A percentile compares a stretch with the other conserved stretches of the same genome.
Conservation (phyloP, 2,329 filamentous ascomycete species). For the Fusarium veterinarium region DNA sequence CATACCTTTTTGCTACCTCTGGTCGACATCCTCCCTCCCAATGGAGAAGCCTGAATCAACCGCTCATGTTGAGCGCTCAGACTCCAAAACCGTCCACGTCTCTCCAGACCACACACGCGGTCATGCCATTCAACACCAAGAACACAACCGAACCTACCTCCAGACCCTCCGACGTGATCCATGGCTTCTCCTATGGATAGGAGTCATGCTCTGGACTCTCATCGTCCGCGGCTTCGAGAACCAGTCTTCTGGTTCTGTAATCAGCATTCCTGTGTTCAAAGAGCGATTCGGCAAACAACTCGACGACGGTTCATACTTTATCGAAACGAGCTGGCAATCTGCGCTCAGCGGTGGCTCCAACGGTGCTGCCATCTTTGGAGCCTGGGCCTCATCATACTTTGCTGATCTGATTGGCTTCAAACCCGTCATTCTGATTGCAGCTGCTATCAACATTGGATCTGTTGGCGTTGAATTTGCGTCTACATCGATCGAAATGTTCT, state of each 20-base stretch:
- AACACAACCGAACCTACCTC: constrained; percentile 42
- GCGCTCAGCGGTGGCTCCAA: constrained; percentile 43
- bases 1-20: background rate
- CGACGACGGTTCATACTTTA: constrained; percentile 32
- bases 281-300: constrained; percentile 31
- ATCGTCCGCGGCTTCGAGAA: constrained; percentile 47
- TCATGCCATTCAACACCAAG: constrained; percentile 47
- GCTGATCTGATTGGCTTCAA: constrained; percentile 44
- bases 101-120: constrained; percentile 20
- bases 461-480: constrained; percentile 48
- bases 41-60: constrained; percentile 24
- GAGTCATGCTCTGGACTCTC: constrained; percentile 47
- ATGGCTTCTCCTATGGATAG: constrained; percentile 46
- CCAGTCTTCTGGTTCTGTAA: constrained; percentile 39
- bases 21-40: background rate
- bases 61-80: constrained; percentile 17
- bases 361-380: constrained; percentile 41
- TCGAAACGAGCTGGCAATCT: constrained; percentile 47
- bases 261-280: constrained; percentile 37
- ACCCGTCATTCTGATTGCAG: constrained; percentile 25
- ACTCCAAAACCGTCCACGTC: background rate
- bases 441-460: constrained; percentile 43
- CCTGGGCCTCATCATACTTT: constrained; percentile 41
- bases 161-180: constrained; percentile 45
- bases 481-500: constrained; percentile 47